These are phyloP conservation scores for Chlorella sorokiniana DNA, from an alignment of 139 green algal genomes.

Conservation along the genomic window DNA sequence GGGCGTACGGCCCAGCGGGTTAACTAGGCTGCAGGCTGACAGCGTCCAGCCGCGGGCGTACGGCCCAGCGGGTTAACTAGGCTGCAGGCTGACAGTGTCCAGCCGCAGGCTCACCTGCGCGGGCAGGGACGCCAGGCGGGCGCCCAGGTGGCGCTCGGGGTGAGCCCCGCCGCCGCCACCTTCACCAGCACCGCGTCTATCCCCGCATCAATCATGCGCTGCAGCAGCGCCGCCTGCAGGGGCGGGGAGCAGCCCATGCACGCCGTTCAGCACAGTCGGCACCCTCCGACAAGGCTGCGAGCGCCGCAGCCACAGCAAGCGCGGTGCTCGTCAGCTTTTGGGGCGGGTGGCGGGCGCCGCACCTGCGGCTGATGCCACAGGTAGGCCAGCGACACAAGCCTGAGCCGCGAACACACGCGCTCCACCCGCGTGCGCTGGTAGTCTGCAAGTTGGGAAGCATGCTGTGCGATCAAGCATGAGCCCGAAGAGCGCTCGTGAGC, in stretches of 20 bases:
- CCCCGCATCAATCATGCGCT: slow-evolving; percentile 64
- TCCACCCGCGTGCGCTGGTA: slow-evolving; percentile 98
- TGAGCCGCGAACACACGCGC: slow-evolving; percentile 79
- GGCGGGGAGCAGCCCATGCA: neutral
- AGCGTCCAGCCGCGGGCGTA: neutral
- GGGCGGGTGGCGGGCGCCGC: neutral
- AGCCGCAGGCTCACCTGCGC: neutral
- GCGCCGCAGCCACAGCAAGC: neutral
- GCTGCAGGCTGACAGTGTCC: neutral
- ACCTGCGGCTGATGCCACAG: slow-evolving; percentile 91
- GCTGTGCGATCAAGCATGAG: neutral
- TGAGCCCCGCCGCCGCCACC: slow-evolving; percentile 84
- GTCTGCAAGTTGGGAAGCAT: slow-evolving; percentile 54
- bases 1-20: too few species aligned
- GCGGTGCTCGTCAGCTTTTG: neutral
- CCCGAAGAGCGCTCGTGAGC: neutral
- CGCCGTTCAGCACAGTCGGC: neutral
- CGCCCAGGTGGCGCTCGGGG: slow-evolving; percentile 87
- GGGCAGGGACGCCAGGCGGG: slow-evolving; percentile 50
- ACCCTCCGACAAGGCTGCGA: neutral
- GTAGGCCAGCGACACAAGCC: slow-evolving; percentile 87
- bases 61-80: too few species aligned
- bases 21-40: neutral
- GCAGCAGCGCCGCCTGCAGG: slow-evolving; percentile 62
- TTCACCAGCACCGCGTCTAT: slow-evolving; percentile 87